Base-by-base conservation (phyloP, 2,329 filamentous ascomycete species). In the Epichloe scottii region DNA sequence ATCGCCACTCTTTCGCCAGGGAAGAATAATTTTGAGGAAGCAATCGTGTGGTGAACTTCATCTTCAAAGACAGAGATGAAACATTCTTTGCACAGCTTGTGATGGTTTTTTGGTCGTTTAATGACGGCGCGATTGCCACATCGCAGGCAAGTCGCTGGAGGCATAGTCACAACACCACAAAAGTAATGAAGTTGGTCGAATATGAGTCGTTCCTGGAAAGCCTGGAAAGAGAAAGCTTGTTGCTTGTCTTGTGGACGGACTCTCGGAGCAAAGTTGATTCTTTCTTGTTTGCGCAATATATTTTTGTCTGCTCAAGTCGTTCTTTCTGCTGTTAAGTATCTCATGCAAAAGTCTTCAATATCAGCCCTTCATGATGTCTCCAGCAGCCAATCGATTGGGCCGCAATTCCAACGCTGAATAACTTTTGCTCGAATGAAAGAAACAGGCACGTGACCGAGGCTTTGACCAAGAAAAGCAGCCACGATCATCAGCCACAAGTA, bases 31-130 rank as follows among this genome's bases (percentile, higher is more conserved):
- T 76, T 71, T 17, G 86, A 88, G 2, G 84, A 81, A 26, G 77
- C 82, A 61, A 98, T 95, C 4, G 93, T 97, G 62, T 95, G 85
- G 65, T 97, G 90, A 46, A 95, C 82, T 72, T 98, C 93, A 55
- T 86, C 81, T 67, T 98, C 93, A 63, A 98, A 98, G 44, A 93
- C 77, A 11, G 72, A 62, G 50, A 95, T 80, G 68, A 98, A 98
- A 68, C 93, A 98, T 4, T 75, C 68, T 60, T 87, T 89, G 77
- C 93, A 98, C 45, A 98, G 78, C 62, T 95, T 95, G 59, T 94
- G 83, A 60, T 94, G 82, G 63, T 97, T 95, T 67, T 97, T 97
- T 1, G 93, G 91, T 30, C 93, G 81, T 55, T 96, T 88, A 52
- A 98, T 93, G 19, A 95, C 78, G 5, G 93, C 91, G 53, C 90